Evolutionary conservation across 148 eudicot species (phyloP).

Genomic region (Polygonum aviculare): DNA sequence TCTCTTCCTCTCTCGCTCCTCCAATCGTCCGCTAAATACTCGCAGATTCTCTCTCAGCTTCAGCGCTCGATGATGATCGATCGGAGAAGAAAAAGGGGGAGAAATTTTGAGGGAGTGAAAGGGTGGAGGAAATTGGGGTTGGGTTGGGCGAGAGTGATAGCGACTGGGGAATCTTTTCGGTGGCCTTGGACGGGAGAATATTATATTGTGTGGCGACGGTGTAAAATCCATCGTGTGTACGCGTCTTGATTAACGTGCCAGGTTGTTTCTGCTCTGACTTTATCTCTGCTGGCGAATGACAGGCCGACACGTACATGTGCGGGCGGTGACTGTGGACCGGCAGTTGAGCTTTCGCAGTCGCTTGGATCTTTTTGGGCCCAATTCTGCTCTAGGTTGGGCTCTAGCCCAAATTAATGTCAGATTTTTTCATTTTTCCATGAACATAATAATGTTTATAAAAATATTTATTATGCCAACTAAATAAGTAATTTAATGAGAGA

Average conservation of each 20-base stretch:
- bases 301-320: neutral
- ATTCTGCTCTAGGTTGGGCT: neutral
- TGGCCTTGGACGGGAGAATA: neutral
- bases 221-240: slow-evolving; percentile 9
- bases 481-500: too few species aligned
- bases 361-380: neutral
- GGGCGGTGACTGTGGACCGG: neutral
- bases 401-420: neutral
- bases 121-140: neutral
- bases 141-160: neutral
- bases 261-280: slow-evolving; percentile 8
- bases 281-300: neutral
- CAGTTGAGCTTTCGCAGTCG: neutral
- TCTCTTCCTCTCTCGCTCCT: slow-evolving; percentile 10
- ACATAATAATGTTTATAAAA: too few species aligned
- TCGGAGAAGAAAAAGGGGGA: neutral
- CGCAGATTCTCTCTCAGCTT: neutral
- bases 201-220: slow-evolving; percentile 4
- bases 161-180: slow-evolving; percentile 6
- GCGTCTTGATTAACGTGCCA: slow-evolving; percentile 9
- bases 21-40: neutral
- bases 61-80: neutral
- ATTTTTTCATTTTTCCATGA: too few species aligned
- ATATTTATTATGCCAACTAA: too few species aligned
- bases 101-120: neutral